Evolutionary conservation across 108 stramenopile species (phyloP), one percentile per base, ranked within the genome.

Genomic region (Epithemia pelagica): DNA sequence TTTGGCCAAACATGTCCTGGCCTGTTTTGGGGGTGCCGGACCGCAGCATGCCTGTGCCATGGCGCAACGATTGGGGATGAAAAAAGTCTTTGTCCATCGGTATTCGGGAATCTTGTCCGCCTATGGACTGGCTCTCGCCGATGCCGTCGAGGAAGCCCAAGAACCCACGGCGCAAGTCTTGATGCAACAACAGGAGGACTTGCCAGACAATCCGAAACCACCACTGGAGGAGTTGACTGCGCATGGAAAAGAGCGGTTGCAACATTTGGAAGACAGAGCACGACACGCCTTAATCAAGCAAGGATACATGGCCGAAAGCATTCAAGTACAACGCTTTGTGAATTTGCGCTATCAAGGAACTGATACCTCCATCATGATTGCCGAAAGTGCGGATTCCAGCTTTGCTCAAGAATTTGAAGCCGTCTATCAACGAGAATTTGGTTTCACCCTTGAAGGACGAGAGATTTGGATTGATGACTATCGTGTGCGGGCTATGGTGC

Each of bases 21-120:
- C 97, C 22, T 96, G 95, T 74, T 99, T 99, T 74, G 99, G 99
- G 46, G 99, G 99, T 22, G 99, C 99, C 8, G 99, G 97, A 0
- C 95, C 96, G 18, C 99, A 99, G 81, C 97, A 98, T 83, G 92
- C 92, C 29, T 97, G 96, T 74, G 93, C 89, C 30, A 94, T 97
- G 72, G 95, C 93, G 27, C 91, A 92, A 65, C 81, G 86, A 3
- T 73, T 98, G 29, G 97, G 97, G 54, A 98, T 99, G 70, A 85
- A 82, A 30, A 82, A 88, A 62, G 94, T 98, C 0, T 83, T 91
- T 71, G 91, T 99, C 54, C 96, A 96, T 71, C 73, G 96, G 25
- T 96, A 96, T 72, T 91, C 95, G 24, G 99, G 99, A 24, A 81
- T 99, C 18, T 80, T 99, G 30, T 96, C 95, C 54, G 99, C 99